These are phyloP conservation scores for Cytospora paraplurivora DNA, from an alignment of 2,329 filamentous ascomycete species.

Conservation along the genomic window DNA sequence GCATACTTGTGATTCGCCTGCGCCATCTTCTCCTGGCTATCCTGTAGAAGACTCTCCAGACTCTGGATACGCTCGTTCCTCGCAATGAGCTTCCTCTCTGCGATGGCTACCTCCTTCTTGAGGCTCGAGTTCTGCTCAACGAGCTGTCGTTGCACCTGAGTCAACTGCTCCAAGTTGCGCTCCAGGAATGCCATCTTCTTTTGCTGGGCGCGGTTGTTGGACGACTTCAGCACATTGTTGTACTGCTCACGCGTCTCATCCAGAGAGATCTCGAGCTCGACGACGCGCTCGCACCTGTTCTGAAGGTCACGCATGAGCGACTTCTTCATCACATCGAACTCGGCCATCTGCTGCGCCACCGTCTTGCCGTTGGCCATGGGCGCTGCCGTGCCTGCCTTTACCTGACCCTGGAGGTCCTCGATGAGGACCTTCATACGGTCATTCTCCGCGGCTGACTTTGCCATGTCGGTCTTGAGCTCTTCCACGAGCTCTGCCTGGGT, in stretches of 20 bases:
- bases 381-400: conserved; percentile 63
- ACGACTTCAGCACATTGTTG: conserved; percentile 94
- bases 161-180: conserved; percentile 95
- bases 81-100: conserved; percentile 94
- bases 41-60: conserved; percentile 86
- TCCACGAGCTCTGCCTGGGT: conserved; percentile 73
- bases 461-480: conserved; percentile 74
- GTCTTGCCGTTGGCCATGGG: conserved; percentile 83
- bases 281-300: conserved; percentile 96
- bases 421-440: conserved; percentile 77
- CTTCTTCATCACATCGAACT: conserved; percentile 99
- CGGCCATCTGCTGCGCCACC: conserved; percentile 94
- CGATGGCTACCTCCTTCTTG: conserved; percentile 99
- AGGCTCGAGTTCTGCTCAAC: conserved; percentile 96
- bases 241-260: conserved; percentile 98
- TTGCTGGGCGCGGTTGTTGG: conserved; percentile 97
- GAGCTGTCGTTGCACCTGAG: conserved; percentile 93
- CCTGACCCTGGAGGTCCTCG: conserved; percentile 74
- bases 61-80: conserved; percentile 96
- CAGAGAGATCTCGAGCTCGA: conserved; percentile 95
- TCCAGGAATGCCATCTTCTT: conserved; percentile 99
- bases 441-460: conserved; percentile 79
- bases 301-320: conserved; percentile 97
- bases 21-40: conserved; percentile 97
- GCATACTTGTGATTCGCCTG: conserved; percentile 93